These are phyloP conservation scores for Mycena kentingensis DNA, from an alignment of 768 basidiomycete species.

Conservation along the genomic window DNA sequence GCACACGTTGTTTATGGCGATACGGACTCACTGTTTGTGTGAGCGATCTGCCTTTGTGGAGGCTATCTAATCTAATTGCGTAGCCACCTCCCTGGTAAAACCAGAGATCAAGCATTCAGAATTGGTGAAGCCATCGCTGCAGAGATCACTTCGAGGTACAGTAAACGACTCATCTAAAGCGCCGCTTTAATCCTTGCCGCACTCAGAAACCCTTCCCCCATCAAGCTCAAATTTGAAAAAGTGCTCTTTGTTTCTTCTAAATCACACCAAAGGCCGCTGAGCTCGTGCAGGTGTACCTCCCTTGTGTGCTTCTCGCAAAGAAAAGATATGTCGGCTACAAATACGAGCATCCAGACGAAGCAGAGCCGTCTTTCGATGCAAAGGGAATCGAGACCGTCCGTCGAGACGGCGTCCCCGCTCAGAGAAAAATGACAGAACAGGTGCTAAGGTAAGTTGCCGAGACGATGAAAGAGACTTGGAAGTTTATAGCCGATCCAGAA, in stretches of 20 bases:
- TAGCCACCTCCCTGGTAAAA: slow-evolving; percentile 81
- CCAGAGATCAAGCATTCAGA: slow-evolving; percentile 90
- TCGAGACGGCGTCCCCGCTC: slow-evolving; percentile 87
- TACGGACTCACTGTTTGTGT: slow-evolving; percentile 93
- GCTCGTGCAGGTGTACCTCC: slow-evolving; percentile 84
- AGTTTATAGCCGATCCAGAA: slow-evolving; percentile 59
- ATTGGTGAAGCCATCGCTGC: slow-evolving; percentile 94
- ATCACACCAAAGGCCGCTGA: too few relatives aligned
- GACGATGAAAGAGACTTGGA: slow-evolving; percentile 1
- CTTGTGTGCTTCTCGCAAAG: slow-evolving; percentile 95
- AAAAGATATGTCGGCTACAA: slow-evolving; percentile 98
- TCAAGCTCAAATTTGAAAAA: slow-evolving; percentile 99
- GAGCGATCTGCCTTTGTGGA: slow-evolving; percentile 19
- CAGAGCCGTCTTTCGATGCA: slow-evolving; percentile 83
- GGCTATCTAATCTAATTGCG: not conserved
- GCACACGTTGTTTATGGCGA: slow-evolving; percentile 93
- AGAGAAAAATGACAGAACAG: slow-evolving; percentile 89
- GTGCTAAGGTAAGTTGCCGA: slow-evolving; percentile 70
- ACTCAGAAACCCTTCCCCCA: slow-evolving; percentile 74
- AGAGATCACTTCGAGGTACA: slow-evolving; percentile 56
- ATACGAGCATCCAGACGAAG: slow-evolving; percentile 82
- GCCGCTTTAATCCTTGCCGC: not conserved
- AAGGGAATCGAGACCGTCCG: slow-evolving; percentile 98
- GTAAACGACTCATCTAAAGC: not conserved
- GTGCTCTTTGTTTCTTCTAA: too few relatives aligned